Evolutionary conservation across 2,329 filamentous ascomycete species (phyloP), one percentile per base, ranked within the genome.

Genomic region (Leptoxyphium fumago): DNA sequence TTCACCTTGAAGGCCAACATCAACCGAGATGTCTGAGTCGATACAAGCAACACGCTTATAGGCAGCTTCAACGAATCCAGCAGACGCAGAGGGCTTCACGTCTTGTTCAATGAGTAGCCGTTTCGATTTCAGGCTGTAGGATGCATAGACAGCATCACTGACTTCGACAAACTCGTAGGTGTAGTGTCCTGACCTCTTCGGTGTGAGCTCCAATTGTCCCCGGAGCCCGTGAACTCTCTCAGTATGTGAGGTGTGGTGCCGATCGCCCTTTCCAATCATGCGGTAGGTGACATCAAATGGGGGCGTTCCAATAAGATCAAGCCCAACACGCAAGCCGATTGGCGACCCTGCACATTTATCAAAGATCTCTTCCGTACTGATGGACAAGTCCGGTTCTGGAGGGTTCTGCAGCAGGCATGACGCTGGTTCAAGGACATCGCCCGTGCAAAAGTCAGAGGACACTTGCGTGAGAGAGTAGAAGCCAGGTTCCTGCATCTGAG

Each of bases 311-410:
- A 89, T 82, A 34, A 98, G 72, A 59, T 96, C 87, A 41, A 98
- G 68, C 56, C 91, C 83, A 38, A 98, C 84, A 10, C 82, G 77
- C 44, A 98, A 73, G 36, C 91, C 91, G 48, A 98, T 84, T 0
- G 91, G 86, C 57, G 87, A 94, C 40, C 88, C 87, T 30, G 88
- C 89, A 61, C 91, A 98, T 60, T 93, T 94, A 62, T 98, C 91
- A 43, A 85, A 83, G 38, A 98, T 87, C 49, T 87, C 81, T 53
- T 94, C 83, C 6, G 78, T 73, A 29, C 74, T 74, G 41, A 98
- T 69, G 4, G 76, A 71, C 46, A 98, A 62, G 44, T 81, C 77
- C 9, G 91, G 91, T 63, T 94, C 81, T 0, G 91, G 80, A 5
- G 91, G 91, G 52, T 96, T 98, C 51, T 93, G 73, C 43, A 98